Percentiles rank a stretch among this genome's conserved stretches.
Evolutionary conservation across 352 stramenopile genomes (phyloP).

Genomic region (Aphanomyces invadans): DNA sequence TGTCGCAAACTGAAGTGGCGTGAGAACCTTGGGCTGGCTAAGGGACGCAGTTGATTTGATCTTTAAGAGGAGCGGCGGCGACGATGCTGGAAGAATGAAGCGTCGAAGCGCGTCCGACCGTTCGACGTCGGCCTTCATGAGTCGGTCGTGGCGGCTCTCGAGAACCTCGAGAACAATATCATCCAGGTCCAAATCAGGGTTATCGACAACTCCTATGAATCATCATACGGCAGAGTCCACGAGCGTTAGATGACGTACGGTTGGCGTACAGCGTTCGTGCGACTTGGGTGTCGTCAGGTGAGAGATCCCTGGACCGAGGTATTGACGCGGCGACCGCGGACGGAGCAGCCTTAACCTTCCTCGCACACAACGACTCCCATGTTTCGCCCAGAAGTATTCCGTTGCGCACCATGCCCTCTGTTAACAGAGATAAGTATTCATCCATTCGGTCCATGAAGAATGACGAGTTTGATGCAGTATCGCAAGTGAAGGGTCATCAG

Average conservation of each 20-base stretch:
- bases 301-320: background rate
- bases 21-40: background rate
- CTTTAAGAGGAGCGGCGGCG: background rate
- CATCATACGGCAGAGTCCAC: background rate
- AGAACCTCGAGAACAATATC: constrained; percentile 5
- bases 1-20: constrained; percentile 7
- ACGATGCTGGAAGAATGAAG: background rate
- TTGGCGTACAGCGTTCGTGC: background rate
- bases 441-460: background rate
- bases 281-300: constrained; percentile 1
- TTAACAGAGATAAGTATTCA: background rate
- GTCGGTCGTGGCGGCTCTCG: background rate
- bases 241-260: background rate
- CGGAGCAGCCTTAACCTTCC: constrained; percentile 2
- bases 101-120: background rate
- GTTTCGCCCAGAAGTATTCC: constrained; percentile 3
- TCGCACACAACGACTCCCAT: constrained; percentile 6
- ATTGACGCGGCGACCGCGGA: background rate
- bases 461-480: too few relatives aligned
- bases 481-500: background rate
- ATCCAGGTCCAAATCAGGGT: constrained; percentile 10
- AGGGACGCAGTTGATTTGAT: background rate
- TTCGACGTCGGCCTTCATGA: background rate
- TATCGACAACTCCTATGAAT: constrained; percentile 1
- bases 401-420: constrained; percentile 4